Base-by-base conservation (phyloP, 495 filamentous ascomycete species). In the Penicillium canariense region DNA sequence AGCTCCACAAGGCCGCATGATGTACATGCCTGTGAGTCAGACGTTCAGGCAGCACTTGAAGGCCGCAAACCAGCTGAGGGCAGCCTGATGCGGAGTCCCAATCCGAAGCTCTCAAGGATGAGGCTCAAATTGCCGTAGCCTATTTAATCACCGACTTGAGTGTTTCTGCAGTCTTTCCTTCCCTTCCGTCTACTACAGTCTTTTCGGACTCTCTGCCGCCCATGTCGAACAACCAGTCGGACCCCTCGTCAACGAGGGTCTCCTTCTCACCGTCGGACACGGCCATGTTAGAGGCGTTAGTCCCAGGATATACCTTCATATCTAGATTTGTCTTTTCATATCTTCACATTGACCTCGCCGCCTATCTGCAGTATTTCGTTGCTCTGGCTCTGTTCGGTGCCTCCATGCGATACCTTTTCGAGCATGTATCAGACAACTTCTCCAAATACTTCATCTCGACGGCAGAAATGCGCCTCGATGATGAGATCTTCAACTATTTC, bases 251-350 rank as follows among this genome's bases (percentile, higher is more conserved):
- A 3, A 63, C 65, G 10, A 51, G 48, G 17, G 56, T 31, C 18
- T 35, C 44, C 15, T 43, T 62, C 10, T 56, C 53, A 3, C 52
- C 61, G 0, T 53, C 66, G 8, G 73, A 76, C 17, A 67, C 68
- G 1, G 64, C 60, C n/a, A 72, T 90, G n/a, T 75, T 92, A 14
- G 87, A 92, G 55, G 75, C 81, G 23, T 78, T 92, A 65, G 83
- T 92, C 50, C 88, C 88, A 0, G 88, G 88, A 14, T 90, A 89
- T 67, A 78, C 83, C 1, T 64, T 87, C 56, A 72, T 89, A 47
- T 84, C 85, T 0, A 69, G 78, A 2, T 77, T 84, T 22, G 58
- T 88, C 5, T 68, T 80, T 6, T 81, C 81, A 23, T 79, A 83
- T 49, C 69, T 88, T 2, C 77, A 84, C 38, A 78, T 95, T 66